These are phyloP conservation scores for Trifolium pratense DNA, from an alignment of 306 rosid species.

Conservation along the genomic window DNA sequence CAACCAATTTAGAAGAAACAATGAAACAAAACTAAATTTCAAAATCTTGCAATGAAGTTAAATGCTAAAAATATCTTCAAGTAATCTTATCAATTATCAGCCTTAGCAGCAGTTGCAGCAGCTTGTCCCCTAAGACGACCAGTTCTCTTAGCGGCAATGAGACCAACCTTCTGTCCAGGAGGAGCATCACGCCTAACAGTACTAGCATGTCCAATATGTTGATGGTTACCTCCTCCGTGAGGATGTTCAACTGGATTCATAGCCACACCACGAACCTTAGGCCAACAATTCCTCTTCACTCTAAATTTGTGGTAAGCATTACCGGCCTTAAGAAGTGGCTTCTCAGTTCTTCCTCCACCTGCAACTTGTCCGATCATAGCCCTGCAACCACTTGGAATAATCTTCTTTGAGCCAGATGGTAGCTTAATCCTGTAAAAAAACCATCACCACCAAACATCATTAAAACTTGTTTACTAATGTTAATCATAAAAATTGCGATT, in stretches of 20 bases:
- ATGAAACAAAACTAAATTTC: conserved; percentile 24
- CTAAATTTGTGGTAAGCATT: conserved; percentile 83
- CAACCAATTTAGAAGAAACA: conserved; percentile 22
- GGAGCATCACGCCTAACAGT: conserved; percentile 79
- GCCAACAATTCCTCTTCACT: conserved; percentile 90
- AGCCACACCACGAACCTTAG: conserved; percentile 95
- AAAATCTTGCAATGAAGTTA: conserved; percentile 14
- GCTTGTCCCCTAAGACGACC: conserved; percentile 89
- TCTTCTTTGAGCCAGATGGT: conserved; percentile 83
- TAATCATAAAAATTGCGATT: neutral
- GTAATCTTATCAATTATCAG: conserved; percentile 53
- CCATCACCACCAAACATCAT: neutral
- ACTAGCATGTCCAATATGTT: conserved; percentile 85
- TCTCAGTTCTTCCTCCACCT: conserved; percentile 87
- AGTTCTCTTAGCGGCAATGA: conserved; percentile 81
- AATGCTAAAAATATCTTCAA: conserved; percentile 39
- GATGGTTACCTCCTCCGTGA: conserved; percentile 95
- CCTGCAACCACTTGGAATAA: conserved; percentile 74
- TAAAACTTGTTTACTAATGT: neutral
- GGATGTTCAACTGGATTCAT: conserved; percentile 96
- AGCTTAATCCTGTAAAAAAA: conserved; percentile 63
- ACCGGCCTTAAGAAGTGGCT: conserved; percentile 80
- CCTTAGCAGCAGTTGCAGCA: conserved; percentile 72
- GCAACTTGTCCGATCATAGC: conserved; percentile 93
- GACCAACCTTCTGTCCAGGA: conserved; percentile 90